Conservation (phyloP, 1,284 basidiomycete genomes). For the Cryptococcus floricola region DNA sequence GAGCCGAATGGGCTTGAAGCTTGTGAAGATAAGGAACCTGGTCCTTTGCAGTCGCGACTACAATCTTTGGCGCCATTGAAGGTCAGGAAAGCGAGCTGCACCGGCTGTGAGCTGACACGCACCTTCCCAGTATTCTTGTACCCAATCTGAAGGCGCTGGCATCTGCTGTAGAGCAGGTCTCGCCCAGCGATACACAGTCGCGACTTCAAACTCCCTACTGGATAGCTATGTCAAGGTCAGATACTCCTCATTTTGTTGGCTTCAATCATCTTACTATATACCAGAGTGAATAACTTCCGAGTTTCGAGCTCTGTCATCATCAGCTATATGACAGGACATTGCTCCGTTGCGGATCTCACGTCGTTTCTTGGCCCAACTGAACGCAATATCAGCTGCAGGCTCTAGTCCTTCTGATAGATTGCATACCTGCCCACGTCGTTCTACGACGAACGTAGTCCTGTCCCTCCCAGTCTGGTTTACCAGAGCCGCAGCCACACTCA, state of each 20-base stretch:
- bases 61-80: conserved; percentile 51
- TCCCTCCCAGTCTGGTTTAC: conserved; percentile 60
- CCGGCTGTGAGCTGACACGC: not conserved
- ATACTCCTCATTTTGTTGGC: too few species aligned
- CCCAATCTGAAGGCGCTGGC: conserved; percentile 63
- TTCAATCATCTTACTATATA: conserved; percentile 19
- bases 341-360: conserved; percentile 52
- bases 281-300: conserved; percentile 95
- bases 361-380: conserved; percentile 69
- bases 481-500: conserved; percentile 77
- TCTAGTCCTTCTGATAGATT: too few species aligned
- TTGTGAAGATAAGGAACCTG: conserved; percentile 68
- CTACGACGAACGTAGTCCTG: conserved; percentile 78
- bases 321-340: not conserved
- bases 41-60: conserved; percentile 63
- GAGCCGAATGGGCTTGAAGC: conserved; percentile 62
- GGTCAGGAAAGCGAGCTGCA: not conserved
- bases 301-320: conserved; percentile 71
- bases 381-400: conserved; percentile 5
- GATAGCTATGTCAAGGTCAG: conserved; percentile 66
- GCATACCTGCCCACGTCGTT: conserved; percentile 62
- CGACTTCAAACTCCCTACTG: conserved; percentile 78
- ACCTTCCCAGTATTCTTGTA: conserved; percentile 74
- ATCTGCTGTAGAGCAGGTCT: conserved; percentile 76
- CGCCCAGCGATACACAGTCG: conserved; percentile 81